Evolutionary conservation across 441 rosid genomes (phyloP).

Genomic region (Capsella rubella): DNA sequence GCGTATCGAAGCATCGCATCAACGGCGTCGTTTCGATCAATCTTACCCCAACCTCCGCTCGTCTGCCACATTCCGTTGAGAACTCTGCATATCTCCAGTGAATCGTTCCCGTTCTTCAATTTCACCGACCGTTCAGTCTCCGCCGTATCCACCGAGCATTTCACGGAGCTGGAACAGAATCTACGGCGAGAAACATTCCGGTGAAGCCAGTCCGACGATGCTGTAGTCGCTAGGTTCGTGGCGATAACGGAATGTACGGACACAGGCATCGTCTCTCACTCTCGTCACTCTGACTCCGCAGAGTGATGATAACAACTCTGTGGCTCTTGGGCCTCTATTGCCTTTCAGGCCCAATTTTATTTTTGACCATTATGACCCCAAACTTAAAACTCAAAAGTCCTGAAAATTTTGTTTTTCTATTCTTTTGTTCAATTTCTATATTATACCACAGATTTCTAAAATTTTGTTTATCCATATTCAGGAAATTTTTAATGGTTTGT

Average conservation of each 20-base stretch:
- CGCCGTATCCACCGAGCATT: conserved; percentile 52
- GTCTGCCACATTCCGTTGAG: conserved; percentile 98
- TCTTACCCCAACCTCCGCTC: conserved; percentile 91
- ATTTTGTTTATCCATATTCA: no score
- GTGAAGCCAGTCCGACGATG: conserved; percentile 36
- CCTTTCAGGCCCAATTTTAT: neutral
- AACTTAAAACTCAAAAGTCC: no score
- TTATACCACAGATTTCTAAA: no score
- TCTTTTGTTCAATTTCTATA: no score
- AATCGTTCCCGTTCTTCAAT: conserved; percentile 71
- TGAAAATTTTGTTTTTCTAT: no score
- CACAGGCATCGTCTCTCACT: conserved; percentile 26
- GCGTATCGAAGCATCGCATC: conserved; percentile 84
- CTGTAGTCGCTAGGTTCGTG: conserved; percentile 28
- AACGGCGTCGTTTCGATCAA: conserved; percentile 80
- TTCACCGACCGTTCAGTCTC: conserved; percentile 54
- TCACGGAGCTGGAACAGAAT: conserved; percentile 41
- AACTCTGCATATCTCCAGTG: conserved; percentile 80
- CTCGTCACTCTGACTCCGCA: neutral
- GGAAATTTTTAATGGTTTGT: no score
- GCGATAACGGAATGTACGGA: conserved; percentile 45
- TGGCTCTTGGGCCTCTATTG: neutral
- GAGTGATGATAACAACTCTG: neutral
- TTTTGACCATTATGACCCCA: no score
- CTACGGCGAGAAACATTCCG: conserved; percentile 38